Evolutionary conservation across 495 filamentous ascomycete genomes (phyloP).

Genomic region (Daldinia childiae): DNA sequence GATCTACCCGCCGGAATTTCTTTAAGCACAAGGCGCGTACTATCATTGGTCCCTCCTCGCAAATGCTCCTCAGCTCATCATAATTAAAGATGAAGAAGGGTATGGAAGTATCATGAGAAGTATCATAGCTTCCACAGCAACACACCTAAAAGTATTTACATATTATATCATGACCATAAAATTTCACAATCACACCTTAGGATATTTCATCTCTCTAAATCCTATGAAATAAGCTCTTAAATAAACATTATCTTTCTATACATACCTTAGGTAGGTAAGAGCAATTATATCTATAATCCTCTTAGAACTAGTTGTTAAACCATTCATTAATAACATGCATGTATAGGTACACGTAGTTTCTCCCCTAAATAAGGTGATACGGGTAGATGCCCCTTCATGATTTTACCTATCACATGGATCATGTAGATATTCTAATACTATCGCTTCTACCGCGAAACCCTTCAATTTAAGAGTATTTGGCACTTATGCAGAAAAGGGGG

Average conservation of each 20-base stretch:
- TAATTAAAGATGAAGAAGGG: constrained; percentile 27
- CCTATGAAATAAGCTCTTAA: no score
- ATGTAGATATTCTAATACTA: neutral
- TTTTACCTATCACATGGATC: neutral
- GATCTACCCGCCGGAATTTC: constrained; percentile 32
- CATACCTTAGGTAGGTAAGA: no score
- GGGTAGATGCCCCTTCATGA: neutral
- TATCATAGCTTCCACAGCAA: neutral
- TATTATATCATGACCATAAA: neutral
- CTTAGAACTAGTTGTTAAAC: neutral
- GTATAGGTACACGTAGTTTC: no score
- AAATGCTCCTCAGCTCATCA: constrained; percentile 23
- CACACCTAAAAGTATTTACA: no score
- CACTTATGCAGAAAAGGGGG: neutral
- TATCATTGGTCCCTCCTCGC: constrained; percentile 22
- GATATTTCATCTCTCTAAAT: neutral
- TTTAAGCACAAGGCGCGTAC: constrained; percentile 6
- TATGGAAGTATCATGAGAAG: neutral
- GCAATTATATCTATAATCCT: neutral
- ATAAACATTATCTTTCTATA: neutral
- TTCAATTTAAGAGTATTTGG: neutral
- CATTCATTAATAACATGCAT: neutral
- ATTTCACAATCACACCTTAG: neutral
- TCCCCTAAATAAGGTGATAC: neutral
- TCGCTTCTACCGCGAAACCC: neutral